phyloP scores from a whole-genome alignment of 2,329 filamentous ascomycete species.

The Fusarium haematococcum region DNA sequence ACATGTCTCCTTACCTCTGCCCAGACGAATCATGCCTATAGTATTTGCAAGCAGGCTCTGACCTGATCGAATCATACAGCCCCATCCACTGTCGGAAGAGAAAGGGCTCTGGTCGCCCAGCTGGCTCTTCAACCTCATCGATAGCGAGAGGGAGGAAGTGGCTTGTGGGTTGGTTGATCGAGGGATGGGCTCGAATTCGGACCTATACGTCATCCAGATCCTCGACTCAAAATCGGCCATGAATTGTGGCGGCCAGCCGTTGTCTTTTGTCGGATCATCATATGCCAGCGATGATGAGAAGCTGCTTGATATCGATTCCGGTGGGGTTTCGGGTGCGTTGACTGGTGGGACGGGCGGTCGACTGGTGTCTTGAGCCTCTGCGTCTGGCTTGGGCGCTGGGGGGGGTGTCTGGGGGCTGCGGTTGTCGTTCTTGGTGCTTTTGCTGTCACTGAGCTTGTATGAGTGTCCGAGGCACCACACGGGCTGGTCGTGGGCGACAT shows the following conservation, averaged over 20 bases:
- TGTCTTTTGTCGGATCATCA: conserved; percentile 57
- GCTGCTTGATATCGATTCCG: conserved; percentile 63
- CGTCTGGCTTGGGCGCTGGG: conserved; percentile 23
- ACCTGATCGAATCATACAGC: conserved; percentile 97
- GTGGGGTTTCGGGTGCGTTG: conserved; percentile 57
- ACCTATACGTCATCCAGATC: conserved; percentile 97
- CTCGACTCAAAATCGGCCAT: conserved; percentile 92
- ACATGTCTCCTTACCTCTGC: conserved; percentile 72
- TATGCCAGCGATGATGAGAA: conserved; percentile 65
- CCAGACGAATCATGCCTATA: conserved; percentile 77
- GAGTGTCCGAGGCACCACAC: conserved; percentile 84
- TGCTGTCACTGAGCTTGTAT: conserved; percentile 57
- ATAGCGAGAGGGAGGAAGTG: conserved; percentile 77
- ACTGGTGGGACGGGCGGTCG: conserved; percentile 36
- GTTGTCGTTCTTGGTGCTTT: conserved; percentile 16
- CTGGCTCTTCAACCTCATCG: conserved; percentile 85
- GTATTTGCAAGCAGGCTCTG: conserved; percentile 94
- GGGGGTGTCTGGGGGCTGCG: conserved; percentile 40
- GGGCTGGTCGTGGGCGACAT: conserved; percentile 72
- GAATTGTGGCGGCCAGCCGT: conserved; percentile 86
- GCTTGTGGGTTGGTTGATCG: conserved; percentile 82
- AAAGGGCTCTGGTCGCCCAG: conserved; percentile 85
- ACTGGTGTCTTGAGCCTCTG: conserved; percentile 27
- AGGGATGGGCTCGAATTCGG: conserved; percentile 84
- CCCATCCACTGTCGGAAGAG: conserved; percentile 95